Percentiles rank a stretch among this genome's conserved stretches.
Conservation (phyloP, 2,329 filamentous ascomycete species). For the Plectosphaerella sp. region DNA sequence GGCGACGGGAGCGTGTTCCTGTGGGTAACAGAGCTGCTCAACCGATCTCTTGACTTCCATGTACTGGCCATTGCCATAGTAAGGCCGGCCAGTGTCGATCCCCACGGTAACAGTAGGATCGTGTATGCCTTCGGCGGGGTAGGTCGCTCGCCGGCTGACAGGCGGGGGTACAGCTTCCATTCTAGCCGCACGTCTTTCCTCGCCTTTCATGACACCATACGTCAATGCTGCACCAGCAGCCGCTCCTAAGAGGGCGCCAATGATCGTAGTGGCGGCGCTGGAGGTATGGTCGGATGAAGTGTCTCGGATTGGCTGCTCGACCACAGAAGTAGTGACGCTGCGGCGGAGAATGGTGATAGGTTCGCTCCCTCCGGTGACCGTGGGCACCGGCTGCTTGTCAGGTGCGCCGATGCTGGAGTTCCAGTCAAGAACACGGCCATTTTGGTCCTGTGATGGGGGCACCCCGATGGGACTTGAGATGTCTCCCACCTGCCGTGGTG, state of each 20-base stretch:
- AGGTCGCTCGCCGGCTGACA: conserved; percentile 41
- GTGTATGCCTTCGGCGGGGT: conserved; percentile 23
- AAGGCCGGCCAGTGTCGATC: not conserved
- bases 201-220: conserved; percentile 67
- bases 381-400: conserved; percentile 7
- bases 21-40: conserved; percentile 31
- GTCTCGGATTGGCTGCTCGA: conserved; percentile 17
- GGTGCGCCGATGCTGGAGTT: conserved; percentile 37
- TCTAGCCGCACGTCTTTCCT: conserved; percentile 34
- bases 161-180: conserved; percentile 35
- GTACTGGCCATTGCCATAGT: conserved; percentile 24
- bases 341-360: conserved; percentile 22
- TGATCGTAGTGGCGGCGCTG: conserved; percentile 49
- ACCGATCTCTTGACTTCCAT: conserved; percentile 30
- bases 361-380: conserved; percentile 11
- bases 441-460: conserved; percentile 24
- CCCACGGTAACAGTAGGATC: conserved; percentile 18
- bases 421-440: conserved; percentile 43
- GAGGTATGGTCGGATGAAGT: conserved; percentile 27
- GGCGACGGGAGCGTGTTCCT: conserved; percentile 22
- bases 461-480: too few species aligned
- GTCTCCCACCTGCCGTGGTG: conserved; percentile 20
- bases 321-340: conserved; percentile 28
- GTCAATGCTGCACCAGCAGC: conserved; percentile 58
- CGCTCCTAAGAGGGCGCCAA: conserved; percentile 75